Conservation (phyloP, 805 yeast genomes). For the Yarrowia deformans region DNA sequence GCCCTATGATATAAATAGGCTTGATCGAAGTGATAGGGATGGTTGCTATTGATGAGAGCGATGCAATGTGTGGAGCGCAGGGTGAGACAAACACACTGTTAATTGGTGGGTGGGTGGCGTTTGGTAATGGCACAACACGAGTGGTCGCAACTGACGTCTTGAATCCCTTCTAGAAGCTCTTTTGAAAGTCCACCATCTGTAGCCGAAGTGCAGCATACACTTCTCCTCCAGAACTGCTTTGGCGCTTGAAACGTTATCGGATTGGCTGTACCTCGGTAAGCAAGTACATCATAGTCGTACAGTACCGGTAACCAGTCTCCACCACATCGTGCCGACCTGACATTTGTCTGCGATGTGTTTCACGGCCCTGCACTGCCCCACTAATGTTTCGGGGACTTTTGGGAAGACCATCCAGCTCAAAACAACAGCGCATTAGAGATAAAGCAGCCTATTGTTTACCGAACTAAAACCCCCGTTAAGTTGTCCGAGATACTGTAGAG, state of each 20-base stretch:
- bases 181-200: not conserved
- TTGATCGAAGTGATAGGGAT: not conserved
- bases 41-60: not conserved
- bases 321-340: too few species aligned
- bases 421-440: not conserved
- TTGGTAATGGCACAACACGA: too few species aligned
- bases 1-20: conserved; percentile 7
- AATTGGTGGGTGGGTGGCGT: too few species aligned
- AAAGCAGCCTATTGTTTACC: not conserved
- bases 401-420: not conserved
- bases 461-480: not conserved
- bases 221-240: too few species aligned
- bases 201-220: too few species aligned
- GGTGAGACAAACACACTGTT: too few species aligned
- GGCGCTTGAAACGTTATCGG: too few species aligned
- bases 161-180: not conserved
- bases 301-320: too few species aligned
- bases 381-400: not conserved
- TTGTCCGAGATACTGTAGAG: not conserved
- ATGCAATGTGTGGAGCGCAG: too few species aligned
- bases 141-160: too few species aligned
- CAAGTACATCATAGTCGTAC: too few species aligned
- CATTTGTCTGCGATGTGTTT: not conserved
- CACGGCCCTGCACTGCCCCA: not conserved
- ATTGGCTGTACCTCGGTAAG: too few species aligned